Evolutionary conservation across 2,329 filamentous ascomycete species (phyloP), one percentile per base, ranked within the genome.

Genomic region (Aspergillus alliaceus): DNA sequence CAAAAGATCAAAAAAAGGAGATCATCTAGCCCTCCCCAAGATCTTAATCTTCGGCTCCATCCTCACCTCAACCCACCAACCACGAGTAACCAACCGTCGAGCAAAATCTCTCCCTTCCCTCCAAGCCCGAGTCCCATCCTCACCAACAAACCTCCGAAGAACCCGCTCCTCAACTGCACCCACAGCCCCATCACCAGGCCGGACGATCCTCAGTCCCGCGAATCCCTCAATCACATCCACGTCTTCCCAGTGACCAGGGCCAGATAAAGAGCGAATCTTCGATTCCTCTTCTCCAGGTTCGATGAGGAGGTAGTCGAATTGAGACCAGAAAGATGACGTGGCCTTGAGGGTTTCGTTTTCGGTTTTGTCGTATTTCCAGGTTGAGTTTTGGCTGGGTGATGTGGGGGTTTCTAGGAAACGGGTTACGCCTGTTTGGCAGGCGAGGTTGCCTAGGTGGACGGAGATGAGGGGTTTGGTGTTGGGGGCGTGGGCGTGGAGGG

Each of bases 341-440:
- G 80, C 72, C 32, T 85, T 78, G 2, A 66, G 61, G 2, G 70
- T 62, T 27, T 79, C 73, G 47, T 84, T 75, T 63, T 84, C 84
- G 0, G 84, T 84, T 66, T 87, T 88, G 67, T 87, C 84, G 67
- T 87, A 87, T 1, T 72, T 64, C 83, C 84, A 87, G 5, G 64
- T 48, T 14, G 37, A 22, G 67, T 34, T 60, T 58, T 35, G 2
- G 62, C 61, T 40, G 4, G 6, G 14, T 15, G 67, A 61, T 31
- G 57, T 52, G 3, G 72, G 68, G 22, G 72, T 64, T 65, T 84
- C 79, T 8, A 85, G 72, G 65, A 87, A 88, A 0, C 82, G 79
- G 0, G 85, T 87, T 14, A 87, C 79, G 46, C 85, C 85, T 2
- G 85, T 86, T 66, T 87, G 86, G 54, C 84, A 86, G 2, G 84